Conservation (phyloP, 2,329 filamentous ascomycete genomes). For the Neophaeococcomyces aloes region DNA sequence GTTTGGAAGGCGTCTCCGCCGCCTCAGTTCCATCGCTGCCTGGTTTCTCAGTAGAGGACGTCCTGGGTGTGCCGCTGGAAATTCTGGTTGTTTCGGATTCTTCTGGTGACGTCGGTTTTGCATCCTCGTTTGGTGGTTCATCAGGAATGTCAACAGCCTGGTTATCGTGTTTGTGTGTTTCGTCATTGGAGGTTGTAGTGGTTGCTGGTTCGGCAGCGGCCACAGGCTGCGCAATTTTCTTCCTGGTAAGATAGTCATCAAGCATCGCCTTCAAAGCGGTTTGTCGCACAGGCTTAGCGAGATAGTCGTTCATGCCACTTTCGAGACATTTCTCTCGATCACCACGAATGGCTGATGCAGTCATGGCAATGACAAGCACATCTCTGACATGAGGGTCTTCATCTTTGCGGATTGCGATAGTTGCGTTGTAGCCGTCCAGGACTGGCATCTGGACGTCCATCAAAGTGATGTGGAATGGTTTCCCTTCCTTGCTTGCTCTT, state of each 20-base stretch:
- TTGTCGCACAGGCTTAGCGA: conserved; percentile 87
- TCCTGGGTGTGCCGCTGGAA: not conserved
- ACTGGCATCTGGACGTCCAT: conserved; percentile 42
- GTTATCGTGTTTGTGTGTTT: conserved; percentile 7
- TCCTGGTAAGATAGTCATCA: conserved; percentile 48
- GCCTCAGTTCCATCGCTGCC: too few relatives aligned
- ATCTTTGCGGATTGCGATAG: conserved; percentile 46
- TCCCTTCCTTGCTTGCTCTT: conserved; percentile 22
- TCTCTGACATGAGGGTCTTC: conserved; percentile 64
- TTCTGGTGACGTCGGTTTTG: not conserved
- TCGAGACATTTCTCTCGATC: conserved; percentile 93
- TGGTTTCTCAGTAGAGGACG: too few relatives aligned
- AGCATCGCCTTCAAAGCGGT: conserved; percentile 79
- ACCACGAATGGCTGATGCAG: conserved; percentile 84
- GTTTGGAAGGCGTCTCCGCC: not conserved
- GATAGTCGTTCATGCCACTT: conserved; percentile 94
- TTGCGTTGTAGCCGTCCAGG: conserved; percentile 41
- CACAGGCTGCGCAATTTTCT: conserved; percentile 8
- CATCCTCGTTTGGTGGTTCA: conserved; percentile 4
- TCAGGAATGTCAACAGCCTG: conserved; percentile 3
- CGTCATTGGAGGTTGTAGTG: conserved; percentile 11
- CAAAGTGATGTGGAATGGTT: conserved; percentile 37
- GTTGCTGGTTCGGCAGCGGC: conserved; percentile 4
- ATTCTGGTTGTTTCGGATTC: conserved; percentile 12
- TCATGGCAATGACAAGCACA: conserved; percentile 94